A percentile compares a stretch with the other conserved stretches of the same genome.
Conservation (phyloP, 2,329 filamentous ascomycete genomes). For the Onygenales sp. region DNA sequence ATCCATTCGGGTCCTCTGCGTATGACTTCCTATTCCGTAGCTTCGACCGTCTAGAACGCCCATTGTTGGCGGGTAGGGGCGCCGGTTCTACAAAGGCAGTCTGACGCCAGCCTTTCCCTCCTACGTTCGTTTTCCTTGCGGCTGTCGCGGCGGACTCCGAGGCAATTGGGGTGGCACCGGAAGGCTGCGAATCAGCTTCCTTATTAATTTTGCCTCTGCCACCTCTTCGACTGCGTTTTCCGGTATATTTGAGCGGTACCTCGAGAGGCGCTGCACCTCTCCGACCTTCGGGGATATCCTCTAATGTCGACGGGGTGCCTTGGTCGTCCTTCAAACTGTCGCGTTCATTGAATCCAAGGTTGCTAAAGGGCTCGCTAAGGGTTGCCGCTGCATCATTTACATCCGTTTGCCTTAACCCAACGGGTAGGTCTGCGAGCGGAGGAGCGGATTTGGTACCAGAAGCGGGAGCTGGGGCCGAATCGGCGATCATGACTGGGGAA, state of each 20-base stretch:
- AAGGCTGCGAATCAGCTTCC: constrained; percentile 32
- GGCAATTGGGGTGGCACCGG: constrained; percentile 20
- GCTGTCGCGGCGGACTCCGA: constrained; percentile 22
- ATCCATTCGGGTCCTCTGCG: constrained; percentile 62
- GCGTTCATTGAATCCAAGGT: constrained; percentile 21
- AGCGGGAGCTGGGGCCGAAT: constrained; percentile 16
- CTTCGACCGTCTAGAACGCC: constrained; percentile 35
- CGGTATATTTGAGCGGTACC: constrained; percentile 16
- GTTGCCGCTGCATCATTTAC: constrained; percentile 23
- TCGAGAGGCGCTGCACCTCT: constrained; percentile 16
- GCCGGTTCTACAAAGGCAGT: constrained; percentile 55
- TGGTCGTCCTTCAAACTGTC: constrained; percentile 8
- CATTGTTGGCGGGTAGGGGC: constrained; percentile 16
- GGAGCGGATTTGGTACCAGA: constrained; percentile 4
- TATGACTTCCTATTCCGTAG: constrained; percentile 35
- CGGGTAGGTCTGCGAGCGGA: constrained; percentile 8
- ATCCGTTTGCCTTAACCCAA: not conserved
- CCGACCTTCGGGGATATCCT: constrained; percentile 12
- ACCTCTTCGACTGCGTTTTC: constrained; percentile 38
- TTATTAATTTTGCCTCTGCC: constrained; percentile 37
- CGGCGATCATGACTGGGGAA: constrained; percentile 22
- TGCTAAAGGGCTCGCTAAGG: constrained; percentile 38
- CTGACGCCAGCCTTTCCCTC: constrained; percentile 58
- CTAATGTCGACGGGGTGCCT: constrained; percentile 10
- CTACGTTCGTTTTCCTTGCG: constrained; percentile 22